Percentiles rank a stretch among this genome's conserved stretches.
phyloP scores from a whole-genome alignment of 2,329 filamentous ascomycete genomes.

The Talaromyces sp. region DNA sequence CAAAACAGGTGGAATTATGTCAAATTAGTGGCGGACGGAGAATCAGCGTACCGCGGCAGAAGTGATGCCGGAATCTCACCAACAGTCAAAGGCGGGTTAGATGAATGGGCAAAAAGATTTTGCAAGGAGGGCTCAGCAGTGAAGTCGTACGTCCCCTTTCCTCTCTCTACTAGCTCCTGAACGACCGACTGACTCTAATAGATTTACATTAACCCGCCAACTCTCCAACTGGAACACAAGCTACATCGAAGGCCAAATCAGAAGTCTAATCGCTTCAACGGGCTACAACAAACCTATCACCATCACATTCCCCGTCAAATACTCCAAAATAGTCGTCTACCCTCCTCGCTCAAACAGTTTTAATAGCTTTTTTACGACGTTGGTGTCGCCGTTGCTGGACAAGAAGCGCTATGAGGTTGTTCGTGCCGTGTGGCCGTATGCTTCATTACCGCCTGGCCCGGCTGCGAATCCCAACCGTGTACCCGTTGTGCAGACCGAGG shows the following conservation, averaged over 20 bases:
- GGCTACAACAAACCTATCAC: constrained; percentile 26
- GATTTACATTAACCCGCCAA: constrained; percentile 17
- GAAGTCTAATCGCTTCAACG: constrained; percentile 25
- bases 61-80: constrained; percentile 16
- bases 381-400: constrained; percentile 25
- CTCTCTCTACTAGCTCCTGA: not conserved
- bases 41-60: constrained; percentile 18
- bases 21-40: constrained; percentile 19
- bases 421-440: constrained; percentile 25
- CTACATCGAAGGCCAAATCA: constrained; percentile 26
- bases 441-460: constrained; percentile 13
- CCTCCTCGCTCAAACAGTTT: constrained; percentile 16
- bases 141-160: constrained; percentile 16
- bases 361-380: constrained; percentile 21
- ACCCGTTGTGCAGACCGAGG: constrained; percentile 19
- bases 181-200: not conserved
- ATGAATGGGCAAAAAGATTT: constrained; percentile 25
- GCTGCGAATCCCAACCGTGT: constrained; percentile 16
- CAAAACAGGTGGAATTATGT: constrained; percentile 20
- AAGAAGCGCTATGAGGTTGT: constrained; percentile 26
- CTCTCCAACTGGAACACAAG: constrained; percentile 20
- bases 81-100: constrained; percentile 19
- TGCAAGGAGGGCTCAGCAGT: constrained; percentile 22
- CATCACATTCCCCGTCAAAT: constrained; percentile 25
- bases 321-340: constrained; percentile 23